phyloP scores from a whole-genome alignment of 306 rosid species.

The Quercus rubra region DNA sequence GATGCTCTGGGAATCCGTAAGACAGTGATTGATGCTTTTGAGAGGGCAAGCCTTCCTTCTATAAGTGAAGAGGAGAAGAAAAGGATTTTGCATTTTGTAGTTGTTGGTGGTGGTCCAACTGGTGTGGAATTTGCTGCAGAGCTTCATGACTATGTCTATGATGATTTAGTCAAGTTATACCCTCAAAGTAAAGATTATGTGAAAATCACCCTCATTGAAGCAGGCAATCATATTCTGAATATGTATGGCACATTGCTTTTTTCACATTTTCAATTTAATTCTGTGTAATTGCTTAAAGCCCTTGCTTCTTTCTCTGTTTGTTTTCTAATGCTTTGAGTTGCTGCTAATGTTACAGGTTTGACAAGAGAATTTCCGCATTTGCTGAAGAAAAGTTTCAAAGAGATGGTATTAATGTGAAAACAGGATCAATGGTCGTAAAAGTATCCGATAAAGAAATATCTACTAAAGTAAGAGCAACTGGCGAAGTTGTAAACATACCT shows the following conservation, averaged over 20 bases:
- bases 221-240: slow-evolving; percentile 79
- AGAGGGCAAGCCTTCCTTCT: slow-evolving; percentile 76
- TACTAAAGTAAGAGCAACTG: slow-evolving; percentile 71
- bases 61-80: slow-evolving; percentile 77
- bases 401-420: slow-evolving; percentile 80
- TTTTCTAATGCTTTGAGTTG: slow-evolving; percentile 6
- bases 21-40: slow-evolving; percentile 85
- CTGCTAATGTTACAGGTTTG: slow-evolving; percentile 54
- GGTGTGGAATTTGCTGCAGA: slow-evolving; percentile 98
- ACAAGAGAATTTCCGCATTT: slow-evolving; percentile 88
- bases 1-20: slow-evolving; percentile 92
- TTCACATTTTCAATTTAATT: no score
- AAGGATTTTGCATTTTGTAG: slow-evolving; percentile 90
- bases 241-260: slow-evolving; percentile 44
- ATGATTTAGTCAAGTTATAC: slow-evolving; percentile 70
- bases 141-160: slow-evolving; percentile 88
- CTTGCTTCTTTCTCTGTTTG: background rate
- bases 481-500: slow-evolving; percentile 58
- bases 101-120: slow-evolving; percentile 98
- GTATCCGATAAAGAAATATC: slow-evolving; percentile 78
- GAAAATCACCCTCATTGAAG: slow-evolving; percentile 85
- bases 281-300: no score
- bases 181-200: slow-evolving; percentile 69
- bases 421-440: slow-evolving; percentile 93
- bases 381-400: slow-evolving; percentile 86